Conservation (phyloP, 129 eudicot species). For the Apium graveolens region DNA sequence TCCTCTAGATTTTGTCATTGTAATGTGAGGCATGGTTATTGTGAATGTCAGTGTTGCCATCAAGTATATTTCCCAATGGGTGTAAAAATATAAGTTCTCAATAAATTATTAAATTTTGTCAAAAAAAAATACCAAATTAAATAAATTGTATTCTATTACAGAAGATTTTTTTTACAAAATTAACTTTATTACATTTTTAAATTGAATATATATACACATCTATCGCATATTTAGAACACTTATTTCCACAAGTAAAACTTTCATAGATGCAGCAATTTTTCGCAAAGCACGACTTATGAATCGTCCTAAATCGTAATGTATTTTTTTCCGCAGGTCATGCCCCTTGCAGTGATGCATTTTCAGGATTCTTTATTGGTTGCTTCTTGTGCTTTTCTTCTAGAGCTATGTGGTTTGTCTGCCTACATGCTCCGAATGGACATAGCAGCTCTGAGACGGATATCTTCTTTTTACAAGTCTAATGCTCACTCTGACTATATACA, state of each 20-base stretch:
- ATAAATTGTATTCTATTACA: not conserved
- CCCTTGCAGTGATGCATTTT: conserved; percentile 83
- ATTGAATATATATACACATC: not conserved
- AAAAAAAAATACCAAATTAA: not conserved
- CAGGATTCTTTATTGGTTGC: conserved; percentile 77
- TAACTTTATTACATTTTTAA: not conserved
- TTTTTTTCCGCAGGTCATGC: conserved; percentile 45
- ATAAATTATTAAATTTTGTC: not conserved
- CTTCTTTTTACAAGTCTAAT: conserved; percentile 55
- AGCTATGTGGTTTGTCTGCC: conserved; percentile 89
- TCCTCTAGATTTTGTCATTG: not conserved
- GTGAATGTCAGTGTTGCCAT: not conserved
- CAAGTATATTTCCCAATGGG: not conserved
- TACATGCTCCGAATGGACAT: conserved; percentile 65
- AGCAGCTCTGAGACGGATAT: conserved; percentile 81
- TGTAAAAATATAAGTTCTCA: not conserved
- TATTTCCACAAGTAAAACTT: not conserved
- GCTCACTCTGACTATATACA: conserved; percentile 25
- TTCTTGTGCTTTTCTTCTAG: conserved; percentile 84
- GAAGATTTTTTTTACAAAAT: not conserved
- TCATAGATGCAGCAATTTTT: not conserved
- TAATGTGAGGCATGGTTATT: not conserved
- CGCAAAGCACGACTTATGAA: not conserved
- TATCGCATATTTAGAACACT: not conserved
- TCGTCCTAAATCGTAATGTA: not conserved